Base-by-base conservation (phyloP, 495 filamentous ascomycete genomes). In the Hypoxylon lenormandii region DNA sequence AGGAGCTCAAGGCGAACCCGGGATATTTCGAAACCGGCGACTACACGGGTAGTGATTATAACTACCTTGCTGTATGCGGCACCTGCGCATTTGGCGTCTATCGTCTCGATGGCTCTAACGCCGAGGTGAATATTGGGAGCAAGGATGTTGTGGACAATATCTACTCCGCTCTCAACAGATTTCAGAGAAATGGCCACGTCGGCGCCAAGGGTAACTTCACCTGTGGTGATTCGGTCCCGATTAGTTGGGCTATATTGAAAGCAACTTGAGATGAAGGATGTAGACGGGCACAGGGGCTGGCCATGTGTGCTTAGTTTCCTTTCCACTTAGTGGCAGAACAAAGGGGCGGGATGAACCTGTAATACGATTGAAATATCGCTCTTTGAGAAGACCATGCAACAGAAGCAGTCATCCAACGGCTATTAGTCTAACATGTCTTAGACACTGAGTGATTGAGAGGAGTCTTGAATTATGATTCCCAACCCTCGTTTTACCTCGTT, bases 21-120 rank as follows among this genome's bases (percentile, higher is more conserved):
- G 67, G 67, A 0, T 70, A 55, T 53, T 70, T 70, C 15, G 67
- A 60, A 40, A 64, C 60, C 10, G 67, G 60, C 0, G 48, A 60
- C 19, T 64, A 64, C 8, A 37, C 33, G 8, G 56, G 21, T 11
- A 40, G 16, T 7, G 55, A 50, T 11, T 60, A 51, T 11, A 60
- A 64, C 19, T 48, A 52, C 11, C 50, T 70, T 10, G 50, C 56
- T 5, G 36, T 60, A 12, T 56, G 49, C 21, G 60, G 60, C 5
- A 64, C 60, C n/a, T 70, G 67, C 28, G 60, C 67, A 43, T 65
- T 70, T 56, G 67, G 60, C 8, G 67, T 70, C 33, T 33, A 47
- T 13, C 60, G 67, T 12, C 50, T 47, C n/a, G 65, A 68, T 8
- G 60, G 60, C n/a, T 45, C 38, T 1, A 60, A 22, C 43, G 36